These are phyloP conservation scores for Neofusicoccum parvum DNA, from an alignment of 2,329 filamentous ascomycete species.

Conservation along the genomic window DNA sequence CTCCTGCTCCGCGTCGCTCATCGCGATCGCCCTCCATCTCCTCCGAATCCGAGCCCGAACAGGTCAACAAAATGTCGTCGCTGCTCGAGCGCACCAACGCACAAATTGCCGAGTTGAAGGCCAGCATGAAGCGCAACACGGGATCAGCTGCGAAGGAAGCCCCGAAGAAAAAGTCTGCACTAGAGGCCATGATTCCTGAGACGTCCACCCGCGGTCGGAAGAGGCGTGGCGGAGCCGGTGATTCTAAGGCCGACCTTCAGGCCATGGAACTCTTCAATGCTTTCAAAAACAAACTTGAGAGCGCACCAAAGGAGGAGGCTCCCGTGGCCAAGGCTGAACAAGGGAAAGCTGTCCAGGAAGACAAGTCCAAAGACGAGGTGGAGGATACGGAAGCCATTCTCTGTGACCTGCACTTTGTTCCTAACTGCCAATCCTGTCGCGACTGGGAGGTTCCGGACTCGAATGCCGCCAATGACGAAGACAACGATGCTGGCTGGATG, in stretches of 20 bases:
- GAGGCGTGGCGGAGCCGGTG: constrained; percentile 55
- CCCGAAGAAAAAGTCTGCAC: constrained; percentile 57
- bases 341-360: not conserved
- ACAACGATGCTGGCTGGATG: constrained; percentile 73
- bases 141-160: constrained; percentile 30
- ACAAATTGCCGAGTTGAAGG: constrained; percentile 78
- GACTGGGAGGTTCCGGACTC: constrained; percentile 65
- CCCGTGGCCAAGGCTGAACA: not conserved
- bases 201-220: constrained; percentile 73
- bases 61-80: constrained; percentile 40
- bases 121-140: constrained; percentile 71
- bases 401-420: constrained; percentile 95
- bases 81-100: constrained; percentile 72
- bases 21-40: constrained; percentile 16
- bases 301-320: constrained; percentile 22
- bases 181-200: constrained; percentile 74
- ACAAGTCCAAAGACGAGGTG: constrained; percentile 27
- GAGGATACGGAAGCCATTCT: constrained; percentile 66
- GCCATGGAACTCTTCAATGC: constrained; percentile 72
- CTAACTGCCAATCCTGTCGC: constrained; percentile 88
- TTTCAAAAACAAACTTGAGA: constrained; percentile 72
- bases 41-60: constrained; percentile 32
- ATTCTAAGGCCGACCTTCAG: constrained; percentile 54
- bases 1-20: constrained; percentile 1
- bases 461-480: constrained; percentile 52